Base-by-base conservation (phyloP, 495 filamentous ascomycete species). In the Annulohypoxylon nitens region DNA sequence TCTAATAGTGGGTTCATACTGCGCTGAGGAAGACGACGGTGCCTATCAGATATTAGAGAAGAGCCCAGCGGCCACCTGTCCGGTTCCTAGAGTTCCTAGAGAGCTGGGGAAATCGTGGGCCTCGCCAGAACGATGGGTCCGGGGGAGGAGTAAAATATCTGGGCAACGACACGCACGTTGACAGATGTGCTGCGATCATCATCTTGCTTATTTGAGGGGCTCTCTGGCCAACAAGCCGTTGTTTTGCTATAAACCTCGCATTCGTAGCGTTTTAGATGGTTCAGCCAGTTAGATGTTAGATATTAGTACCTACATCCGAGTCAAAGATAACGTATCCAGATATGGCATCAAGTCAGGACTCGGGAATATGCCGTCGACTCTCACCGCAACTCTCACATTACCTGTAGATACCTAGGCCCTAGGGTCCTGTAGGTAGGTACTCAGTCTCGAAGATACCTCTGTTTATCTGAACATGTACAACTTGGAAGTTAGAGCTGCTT, bases 121-220 rank as follows among this genome's bases (percentile, higher is more conserved):
- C 45, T n/a, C 30, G 14, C 48, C 26, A 59, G 62, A 16, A 69
- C 7, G 14, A 63, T 50, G 71, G 71, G 67, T 67, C 71, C 67
- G 71, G 71, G 71, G 66, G 71, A 69, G 71, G 65, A 65, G 71
- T 50, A 34, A 37, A 62, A 30, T 34, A 50, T 73, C 54, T 73
- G 64, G 61, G 64, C 68, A 65, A 25, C 59, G 64, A 58, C 6
- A 60, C 36, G 20, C 12, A 47, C 3, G 26, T 55, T 39, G 37
- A 50, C 48, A 58, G 47, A 50, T 57, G 30, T 62, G 12, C n/a
- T 23, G 16, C 39, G 63, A 16, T 23, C 62, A 71, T 67, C 58
- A 30, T 26, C 6, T 55, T 45, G 11, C 18, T 25, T 69, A 47
- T 55, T 43, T 23, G 34, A 25, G 55, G 55, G n/a, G 10, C 18